phyloP scores from a whole-genome alignment of 345 rosid genomes.

The Syzygium grande region DNA sequence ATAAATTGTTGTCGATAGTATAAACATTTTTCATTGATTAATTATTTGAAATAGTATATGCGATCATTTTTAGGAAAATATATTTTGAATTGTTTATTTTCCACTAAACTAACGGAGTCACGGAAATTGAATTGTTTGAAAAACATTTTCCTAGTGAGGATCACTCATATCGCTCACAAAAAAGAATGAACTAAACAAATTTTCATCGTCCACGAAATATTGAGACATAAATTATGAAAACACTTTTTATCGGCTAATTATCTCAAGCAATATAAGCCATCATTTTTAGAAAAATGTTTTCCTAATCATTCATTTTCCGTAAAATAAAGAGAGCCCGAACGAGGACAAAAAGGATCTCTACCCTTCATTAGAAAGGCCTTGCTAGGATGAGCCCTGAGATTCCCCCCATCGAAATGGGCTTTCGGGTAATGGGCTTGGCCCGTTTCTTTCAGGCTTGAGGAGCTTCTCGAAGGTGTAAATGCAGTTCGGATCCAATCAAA shows the following conservation, averaged over 20 bases:
- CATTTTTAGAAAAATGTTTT: no score
- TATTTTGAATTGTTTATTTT: neutral
- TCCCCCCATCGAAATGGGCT: neutral
- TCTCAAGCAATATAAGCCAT: no score
- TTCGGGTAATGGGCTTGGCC: neutral
- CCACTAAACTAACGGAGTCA: neutral
- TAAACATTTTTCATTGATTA: neutral
- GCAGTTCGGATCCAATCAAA: neutral
- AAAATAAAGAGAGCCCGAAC: neutral
- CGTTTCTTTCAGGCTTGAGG: neutral
- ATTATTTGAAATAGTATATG: neutral
- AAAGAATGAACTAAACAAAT: no score
- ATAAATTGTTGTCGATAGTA: neutral
- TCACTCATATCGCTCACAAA: no score
- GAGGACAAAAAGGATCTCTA: neutral
- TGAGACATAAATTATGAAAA: no score
- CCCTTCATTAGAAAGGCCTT: neutral
- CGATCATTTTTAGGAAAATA: fast-evolving
- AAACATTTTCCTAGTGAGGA: no score
- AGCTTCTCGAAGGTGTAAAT: neutral
- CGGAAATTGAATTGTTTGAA: no score
- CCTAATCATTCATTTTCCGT: no score
- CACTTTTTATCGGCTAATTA: no score
- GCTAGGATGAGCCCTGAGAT: neutral
- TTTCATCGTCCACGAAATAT: no score